phyloP scores from a whole-genome alignment of 768 basidiomycete species.

The Lactarius quietus region DNA sequence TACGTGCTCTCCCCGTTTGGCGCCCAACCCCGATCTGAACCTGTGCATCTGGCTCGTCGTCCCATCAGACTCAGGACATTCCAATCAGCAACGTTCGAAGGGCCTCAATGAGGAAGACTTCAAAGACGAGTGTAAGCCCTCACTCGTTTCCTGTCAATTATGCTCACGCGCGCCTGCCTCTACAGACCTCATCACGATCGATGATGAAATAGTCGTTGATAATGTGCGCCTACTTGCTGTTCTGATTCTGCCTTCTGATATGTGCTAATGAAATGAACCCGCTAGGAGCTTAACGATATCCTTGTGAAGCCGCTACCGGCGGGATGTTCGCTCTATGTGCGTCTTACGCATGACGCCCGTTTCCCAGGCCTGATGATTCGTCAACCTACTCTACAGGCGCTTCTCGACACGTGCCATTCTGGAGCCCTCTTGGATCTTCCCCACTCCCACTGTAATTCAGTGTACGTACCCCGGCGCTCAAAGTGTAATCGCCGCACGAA shows the following conservation, averaged over 20 bases:
- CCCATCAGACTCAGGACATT: conserved; percentile 14
- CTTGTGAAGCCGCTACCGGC: conserved; percentile 27
- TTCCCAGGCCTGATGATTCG: neutral
- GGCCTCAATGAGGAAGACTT: conserved; percentile 22
- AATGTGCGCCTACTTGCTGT: conserved; percentile 19
- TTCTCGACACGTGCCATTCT: conserved; percentile 30
- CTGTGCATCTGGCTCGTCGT: neutral
- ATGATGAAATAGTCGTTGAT: conserved; percentile 26
- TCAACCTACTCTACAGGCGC: conserved; percentile 11
- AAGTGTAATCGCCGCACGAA: conserved; percentile 26
- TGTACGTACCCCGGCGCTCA: conserved; percentile 27
- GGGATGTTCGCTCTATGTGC: conserved; percentile 24
- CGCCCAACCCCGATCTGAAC: neutral
- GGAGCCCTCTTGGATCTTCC: conserved; percentile 28
- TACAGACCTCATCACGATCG: conserved; percentile 21
- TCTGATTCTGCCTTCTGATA: neutral
- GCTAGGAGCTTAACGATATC: conserved; percentile 25
- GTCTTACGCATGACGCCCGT: neutral
- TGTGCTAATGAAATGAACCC: neutral
- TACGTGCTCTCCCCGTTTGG: conserved; percentile 13
- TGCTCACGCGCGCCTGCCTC: neutral
- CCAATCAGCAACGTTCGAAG: conserved; percentile 19
- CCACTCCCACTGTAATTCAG: conserved; percentile 27
- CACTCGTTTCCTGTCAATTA: neutral
- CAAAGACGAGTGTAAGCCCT: conserved; percentile 11